These are phyloP conservation scores for Lobulomyces angularis DNA, from an alignment of 192 early-diverging fungal genomes.

Conservation along the genomic window DNA sequence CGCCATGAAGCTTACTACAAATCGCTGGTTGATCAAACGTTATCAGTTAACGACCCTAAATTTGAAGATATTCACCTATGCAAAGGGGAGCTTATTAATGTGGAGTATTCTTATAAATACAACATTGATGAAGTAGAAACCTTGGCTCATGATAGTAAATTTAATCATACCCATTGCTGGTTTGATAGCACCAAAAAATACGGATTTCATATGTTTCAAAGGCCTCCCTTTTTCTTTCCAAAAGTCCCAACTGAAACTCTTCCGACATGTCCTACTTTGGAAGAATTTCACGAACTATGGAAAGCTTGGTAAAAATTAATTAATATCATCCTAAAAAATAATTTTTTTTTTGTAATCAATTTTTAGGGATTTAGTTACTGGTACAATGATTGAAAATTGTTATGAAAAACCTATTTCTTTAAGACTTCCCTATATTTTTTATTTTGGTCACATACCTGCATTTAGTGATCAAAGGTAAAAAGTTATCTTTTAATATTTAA, in stretches of 20 bases:
- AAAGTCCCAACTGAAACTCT: constrained; percentile 1
- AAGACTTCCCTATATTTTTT: constrained; percentile 82
- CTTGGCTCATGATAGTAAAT: constrained; percentile 25
- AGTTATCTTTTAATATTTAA: no score
- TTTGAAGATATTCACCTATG: constrained; percentile 3
- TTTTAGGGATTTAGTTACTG: constrained; percentile 52
- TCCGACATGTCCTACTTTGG: constrained; percentile 37
- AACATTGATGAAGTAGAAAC: constrained; percentile 33
- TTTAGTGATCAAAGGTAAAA: constrained; percentile 30
- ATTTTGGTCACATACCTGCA: constrained; percentile 68
- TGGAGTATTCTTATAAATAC: constrained; percentile 88
- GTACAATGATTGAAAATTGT: constrained; percentile 42
- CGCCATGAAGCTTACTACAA: constrained; percentile 73
- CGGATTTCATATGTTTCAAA: constrained; percentile 31
- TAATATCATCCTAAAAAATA: background rate
- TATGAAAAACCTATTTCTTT: constrained; percentile 64
- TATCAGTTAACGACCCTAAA: constrained; percentile 26
- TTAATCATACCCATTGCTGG: constrained; percentile 24
- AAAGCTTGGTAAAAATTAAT: constrained; percentile 39
- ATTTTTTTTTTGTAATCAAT: constrained; percentile 6
- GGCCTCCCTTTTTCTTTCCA: constrained; percentile 35
- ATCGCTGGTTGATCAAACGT: constrained; percentile 29
- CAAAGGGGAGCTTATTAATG: constrained; percentile 70
- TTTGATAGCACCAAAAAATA: constrained; percentile 25
- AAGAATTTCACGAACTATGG: constrained; percentile 73